Evolutionary conservation across 176 grass and related monocot genomes (phyloP), one percentile per base, ranked within the genome.

Genomic region (Rhynchospora breviuscula): DNA sequence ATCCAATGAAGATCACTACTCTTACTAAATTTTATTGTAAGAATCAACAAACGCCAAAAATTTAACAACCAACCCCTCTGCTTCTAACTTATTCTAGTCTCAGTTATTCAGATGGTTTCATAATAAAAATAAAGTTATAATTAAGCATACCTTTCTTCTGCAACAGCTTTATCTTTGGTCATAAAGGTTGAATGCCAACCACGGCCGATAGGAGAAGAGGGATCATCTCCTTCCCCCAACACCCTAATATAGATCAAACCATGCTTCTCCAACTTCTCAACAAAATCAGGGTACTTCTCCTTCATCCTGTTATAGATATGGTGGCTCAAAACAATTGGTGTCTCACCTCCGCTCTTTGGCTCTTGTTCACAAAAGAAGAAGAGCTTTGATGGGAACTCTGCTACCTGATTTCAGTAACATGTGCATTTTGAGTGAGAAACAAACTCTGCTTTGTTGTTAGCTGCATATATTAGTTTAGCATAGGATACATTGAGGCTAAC

Each of bases 321-420:
- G 44, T 99, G 96, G 86, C 96, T 95, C 47, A 99, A 60, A 6
- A 99, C 89, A 46, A 93, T 89, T 0, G 93, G 96, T 2, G 96
- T 99, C 84, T 99, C 93, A 2, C 96, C 96, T 33, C 89, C 88
- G 1, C 53, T 93, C 56, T 85, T 89, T 0, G 96, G 93, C 19
- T 99, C 93, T 54, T 90, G 86, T 60, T 99, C 96, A 17, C 96
- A 99, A 84, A 95, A 99, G 80, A 98, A 98, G 85, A 99, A 99
- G 17, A 98, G 47, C n/a, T 99, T 95, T 0, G 89, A 65, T 0
- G 96, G 96, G 65, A 99, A 98, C 60, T 90, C 87, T 8, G 96
- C 89, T 79, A 98, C 93, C 96, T 98, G 8, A 54, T 63, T 54
- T 75, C 40, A 80, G 10, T 9, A 53, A 58, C 10, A 64, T 18